Base-by-base conservation (phyloP, 352 stramenopile species). In the Pythium biforme region DNA sequence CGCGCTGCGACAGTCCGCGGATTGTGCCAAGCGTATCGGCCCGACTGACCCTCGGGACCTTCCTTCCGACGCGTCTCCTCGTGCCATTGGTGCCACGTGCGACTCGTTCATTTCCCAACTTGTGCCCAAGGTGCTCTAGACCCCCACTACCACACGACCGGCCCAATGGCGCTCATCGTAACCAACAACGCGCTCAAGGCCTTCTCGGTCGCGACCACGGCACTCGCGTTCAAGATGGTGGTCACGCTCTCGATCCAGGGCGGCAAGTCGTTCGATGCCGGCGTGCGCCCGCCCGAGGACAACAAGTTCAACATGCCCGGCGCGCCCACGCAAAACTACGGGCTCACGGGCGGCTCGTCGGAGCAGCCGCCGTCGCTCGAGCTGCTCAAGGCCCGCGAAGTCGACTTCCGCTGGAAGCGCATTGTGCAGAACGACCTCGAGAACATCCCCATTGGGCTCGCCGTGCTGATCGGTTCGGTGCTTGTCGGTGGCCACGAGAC, bases 391-490 rank as follows among this genome's bases (percentile, higher is more conserved):
- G 72, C 69, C 14, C 62, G 62, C 1, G 69, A 71, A 33, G 40
- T 73, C 3, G 73, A 78, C 29, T 68, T 69, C 27, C 72, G 75
- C 49, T 83, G 75, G 75, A 69, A 74, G 22, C 68, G 73, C 48
- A 74, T 82, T 51, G 67, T 81, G 23, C 67, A 70, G 53, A 83
- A 80, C 61, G 70, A 83, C 53, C 51, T 83, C 20, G 75, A 83
- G 64, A 73, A 57, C 37, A 78, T 80, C 34, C 75, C 72, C 3
- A 56, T 83, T n/a, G 68, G 64, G 1, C 55, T 88, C 34, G 59
- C 67, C 6, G 68, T 83, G 29, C 64, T 83, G 29, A 54, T 83
- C 15, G 76, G 74, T 23, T 79, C 74, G 15, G 71, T 80, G 26
- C 49, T 83, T 27, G 72, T 69, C 2, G 72, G 66, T n/a, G 72